phyloP scores from a whole-genome alignment of 2,329 filamentous ascomycete genomes.

The Ascosphaera apis region DNA sequence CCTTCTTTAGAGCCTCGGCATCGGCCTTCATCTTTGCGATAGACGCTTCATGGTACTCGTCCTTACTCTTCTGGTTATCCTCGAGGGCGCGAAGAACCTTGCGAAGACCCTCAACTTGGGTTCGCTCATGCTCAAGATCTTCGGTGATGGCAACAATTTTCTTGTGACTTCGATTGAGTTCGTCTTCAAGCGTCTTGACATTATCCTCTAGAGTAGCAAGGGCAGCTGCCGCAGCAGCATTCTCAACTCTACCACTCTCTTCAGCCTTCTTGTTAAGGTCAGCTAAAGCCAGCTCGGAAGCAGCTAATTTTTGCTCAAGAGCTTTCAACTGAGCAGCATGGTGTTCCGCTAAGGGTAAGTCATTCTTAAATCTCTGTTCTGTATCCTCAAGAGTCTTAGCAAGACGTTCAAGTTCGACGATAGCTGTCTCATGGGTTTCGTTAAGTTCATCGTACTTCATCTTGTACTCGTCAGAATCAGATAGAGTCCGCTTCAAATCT shows the following conservation, averaged over 20 bases:
- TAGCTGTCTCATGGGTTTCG: conserved; percentile 3
- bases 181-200: conserved; percentile 5
- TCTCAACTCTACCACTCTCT: conserved; percentile 5
- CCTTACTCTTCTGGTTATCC: conserved; percentile 15
- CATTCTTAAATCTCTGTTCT: conserved; percentile 2
- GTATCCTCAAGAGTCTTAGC: conserved; percentile 3
- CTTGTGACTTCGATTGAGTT: conserved; percentile 4
- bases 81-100: conserved; percentile 16
- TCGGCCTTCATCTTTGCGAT: conserved; percentile 15
- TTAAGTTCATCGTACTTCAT: conserved; percentile 3
- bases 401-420: conserved; percentile 4
- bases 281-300: conserved; percentile 6
- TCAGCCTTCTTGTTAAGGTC: conserved; percentile 5
- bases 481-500: conserved; percentile 5
- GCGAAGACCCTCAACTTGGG: conserved; percentile 16
- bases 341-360: background rate
- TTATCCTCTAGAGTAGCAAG: conserved; percentile 6
- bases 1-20: conserved; percentile 12
- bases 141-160: conserved; percentile 4
- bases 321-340: conserved; percentile 5
- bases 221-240: conserved; percentile 4
- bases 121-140: conserved; percentile 6
- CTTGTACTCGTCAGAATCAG: conserved; percentile 5
- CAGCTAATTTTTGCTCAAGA: conserved; percentile 8
- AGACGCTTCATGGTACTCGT: conserved; percentile 13